Evolutionary conservation across 208 protist species (phyloP).

Genomic region (Acanthamoeba rhysodes): DNA sequence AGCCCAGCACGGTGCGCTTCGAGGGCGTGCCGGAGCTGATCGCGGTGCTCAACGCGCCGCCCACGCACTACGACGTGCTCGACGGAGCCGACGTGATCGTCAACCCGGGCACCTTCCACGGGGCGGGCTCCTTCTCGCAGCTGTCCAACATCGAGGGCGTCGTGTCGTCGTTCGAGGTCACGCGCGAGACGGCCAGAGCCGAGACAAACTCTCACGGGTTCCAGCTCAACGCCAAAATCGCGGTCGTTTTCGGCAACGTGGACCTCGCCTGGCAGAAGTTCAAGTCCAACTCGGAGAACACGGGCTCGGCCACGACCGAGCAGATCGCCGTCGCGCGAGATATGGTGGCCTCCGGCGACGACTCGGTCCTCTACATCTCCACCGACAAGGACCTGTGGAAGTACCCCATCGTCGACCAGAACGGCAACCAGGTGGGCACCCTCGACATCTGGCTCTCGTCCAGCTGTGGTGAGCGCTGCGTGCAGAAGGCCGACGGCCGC

Average conservation of each 20-base stretch:
- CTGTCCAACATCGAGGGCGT: constrained; percentile 8
- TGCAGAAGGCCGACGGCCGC: not conserved
- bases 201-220: not conserved
- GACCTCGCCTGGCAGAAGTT: constrained; percentile 14
- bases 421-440: not conserved
- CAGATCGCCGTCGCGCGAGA: constrained; percentile 24
- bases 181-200: not conserved
- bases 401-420: constrained; percentile 28
- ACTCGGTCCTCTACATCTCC: not conserved
- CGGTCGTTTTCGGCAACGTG: constrained; percentile 6
- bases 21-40: constrained; percentile 7
- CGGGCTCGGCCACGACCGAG: not conserved
- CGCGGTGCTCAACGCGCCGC: constrained; percentile 15
- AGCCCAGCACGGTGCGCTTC: not conserved
- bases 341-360: not conserved
- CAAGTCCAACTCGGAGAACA: not conserved
- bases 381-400: constrained; percentile 20
- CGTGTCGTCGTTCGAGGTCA: not conserved
- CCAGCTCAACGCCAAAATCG: constrained; percentile 19
- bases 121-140: not conserved
- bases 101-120: not conserved
- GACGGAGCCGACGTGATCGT: not conserved
- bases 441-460: not conserved
- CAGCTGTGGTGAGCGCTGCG: not conserved
- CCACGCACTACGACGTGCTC: constrained; percentile 22